phyloP scores from a whole-genome alignment of 2,329 filamentous ascomycete genomes.

The Fusarium anguioides region DNA sequence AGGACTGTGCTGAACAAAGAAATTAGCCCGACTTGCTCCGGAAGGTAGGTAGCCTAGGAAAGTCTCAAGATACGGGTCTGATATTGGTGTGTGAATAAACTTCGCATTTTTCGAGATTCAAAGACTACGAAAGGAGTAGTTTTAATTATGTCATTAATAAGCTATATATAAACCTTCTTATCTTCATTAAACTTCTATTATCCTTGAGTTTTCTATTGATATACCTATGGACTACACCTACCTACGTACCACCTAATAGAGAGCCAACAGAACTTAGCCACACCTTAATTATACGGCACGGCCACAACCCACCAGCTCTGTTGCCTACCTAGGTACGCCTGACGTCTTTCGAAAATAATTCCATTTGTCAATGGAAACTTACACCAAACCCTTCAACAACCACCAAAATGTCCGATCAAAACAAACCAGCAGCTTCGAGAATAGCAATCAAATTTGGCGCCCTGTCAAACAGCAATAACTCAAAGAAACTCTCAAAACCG shows the following conservation, averaged over 20 bases:
- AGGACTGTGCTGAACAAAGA: not conserved
- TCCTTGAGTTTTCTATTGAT: not conserved
- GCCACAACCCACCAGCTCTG: conserved; percentile 11
- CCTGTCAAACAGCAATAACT: conserved; percentile 44
- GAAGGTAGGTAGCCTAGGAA: not conserved
- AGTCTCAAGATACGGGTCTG: not conserved
- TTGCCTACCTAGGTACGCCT: conserved; percentile 27
- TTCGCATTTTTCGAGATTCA: not conserved
- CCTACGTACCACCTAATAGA: not conserved
- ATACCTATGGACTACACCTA: too few species aligned
- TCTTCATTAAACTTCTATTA: not conserved
- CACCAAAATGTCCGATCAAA: conserved; percentile 42
- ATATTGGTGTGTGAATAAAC: not conserved
- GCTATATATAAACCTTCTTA: too few species aligned
- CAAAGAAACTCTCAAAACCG: conserved; percentile 46
- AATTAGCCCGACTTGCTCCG: not conserved
- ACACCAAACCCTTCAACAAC: not conserved
- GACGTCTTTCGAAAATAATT: conserved; percentile 20
- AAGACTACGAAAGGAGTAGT: too few species aligned
- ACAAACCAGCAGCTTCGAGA: conserved; percentile 47
- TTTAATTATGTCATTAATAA: too few species aligned
- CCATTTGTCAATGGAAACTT: conserved; percentile 1
- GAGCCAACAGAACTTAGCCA: not conserved
- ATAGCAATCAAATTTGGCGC: conserved; percentile 63
- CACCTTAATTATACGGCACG: not conserved